These are phyloP conservation scores for Oryza australiensis DNA, from an alignment of 176 grass and related monocot species.

Conservation along the genomic window DNA sequence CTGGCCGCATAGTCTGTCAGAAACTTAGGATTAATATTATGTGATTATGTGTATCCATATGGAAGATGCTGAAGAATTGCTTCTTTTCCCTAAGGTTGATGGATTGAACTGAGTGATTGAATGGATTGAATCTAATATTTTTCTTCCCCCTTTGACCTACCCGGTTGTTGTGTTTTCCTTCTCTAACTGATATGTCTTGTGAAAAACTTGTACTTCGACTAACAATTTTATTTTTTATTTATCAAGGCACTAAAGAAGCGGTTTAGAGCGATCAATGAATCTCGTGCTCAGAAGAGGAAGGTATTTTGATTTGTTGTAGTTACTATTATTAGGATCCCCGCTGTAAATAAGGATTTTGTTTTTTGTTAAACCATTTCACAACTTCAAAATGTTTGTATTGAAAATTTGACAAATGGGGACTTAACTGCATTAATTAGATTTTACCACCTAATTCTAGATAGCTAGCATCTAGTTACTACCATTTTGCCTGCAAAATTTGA, in stretches of 20 bases:
- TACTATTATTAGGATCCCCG: not conserved
- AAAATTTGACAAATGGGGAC: not conserved
- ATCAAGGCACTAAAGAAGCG: slow-evolving; percentile 78
- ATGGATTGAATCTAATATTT: not conserved
- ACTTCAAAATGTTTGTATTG: not conserved
- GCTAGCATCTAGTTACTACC: not conserved
- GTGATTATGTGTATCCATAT: not conserved
- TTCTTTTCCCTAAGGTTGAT: not conserved
- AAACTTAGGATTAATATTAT: not conserved
- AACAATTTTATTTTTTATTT: slow-evolving; percentile 1
- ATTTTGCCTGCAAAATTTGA: not conserved
- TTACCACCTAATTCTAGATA: not conserved
- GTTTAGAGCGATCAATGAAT: slow-evolving; percentile 94
- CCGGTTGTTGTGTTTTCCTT: not conserved
- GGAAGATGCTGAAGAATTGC: not conserved
- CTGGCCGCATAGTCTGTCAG: not conserved
- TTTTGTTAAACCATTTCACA: not conserved
- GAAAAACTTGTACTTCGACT: not conserved
- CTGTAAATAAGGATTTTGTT: not conserved
- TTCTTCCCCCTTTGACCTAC: not conserved
- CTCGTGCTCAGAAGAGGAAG: slow-evolving; percentile 95
- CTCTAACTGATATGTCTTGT: not conserved
- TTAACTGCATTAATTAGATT: not conserved
- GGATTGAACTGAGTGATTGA: not conserved
- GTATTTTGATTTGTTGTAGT: slow-evolving; percentile 39